Evolutionary conservation across 1,139 yeast species (phyloP), one percentile per base, ranked within the genome.

Genomic region (Yamadazyma sp.): DNA sequence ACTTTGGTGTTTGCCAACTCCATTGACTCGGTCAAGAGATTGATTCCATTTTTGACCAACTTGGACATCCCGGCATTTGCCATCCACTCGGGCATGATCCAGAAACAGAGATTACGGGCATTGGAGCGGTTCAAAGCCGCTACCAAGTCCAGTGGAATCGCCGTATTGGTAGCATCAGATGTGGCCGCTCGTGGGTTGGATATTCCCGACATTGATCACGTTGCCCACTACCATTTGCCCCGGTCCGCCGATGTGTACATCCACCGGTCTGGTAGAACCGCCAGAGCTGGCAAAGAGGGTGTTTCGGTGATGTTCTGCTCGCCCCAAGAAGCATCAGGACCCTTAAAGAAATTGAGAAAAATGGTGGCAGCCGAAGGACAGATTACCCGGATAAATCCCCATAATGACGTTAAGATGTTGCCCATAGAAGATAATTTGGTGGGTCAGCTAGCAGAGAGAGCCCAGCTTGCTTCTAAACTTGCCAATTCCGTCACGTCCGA

Each of bases 101-200:
- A 94, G 59, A 92, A 89, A 54, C 96, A 87, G 58, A 80, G 99
- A 56, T 67, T 94, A 52, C 76, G 92, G 51, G 79, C 94, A 6
- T 67, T 94, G 51, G 99, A 94, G 57, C 73, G 77, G 44, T 85
- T 82, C 61, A 76, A 74, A 49, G 75, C 68, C 36, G 76, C 82
- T 22, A 67, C 77, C 53, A 59, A 73, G 52, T 69, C 65, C 44
- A 59, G 62, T 29, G 73, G 70, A 46, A 74, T 86, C 2, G 77
- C 88, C 0, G 90, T 92, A 2, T 70, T 94, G 38, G 78, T 94
- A 38, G 96, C 97, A 1, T 88, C 97, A 2, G 99, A 92, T 62
- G 97, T 92, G 37, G 98, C 99, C 2, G 98, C 99, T 6, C 80
- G 99, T 69, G 99, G 99, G 44, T 73, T 94, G 44, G 99, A 94